Base-by-base conservation (phyloP, 1,139 yeast genomes). In the Suhomyces guaymorum region DNA sequence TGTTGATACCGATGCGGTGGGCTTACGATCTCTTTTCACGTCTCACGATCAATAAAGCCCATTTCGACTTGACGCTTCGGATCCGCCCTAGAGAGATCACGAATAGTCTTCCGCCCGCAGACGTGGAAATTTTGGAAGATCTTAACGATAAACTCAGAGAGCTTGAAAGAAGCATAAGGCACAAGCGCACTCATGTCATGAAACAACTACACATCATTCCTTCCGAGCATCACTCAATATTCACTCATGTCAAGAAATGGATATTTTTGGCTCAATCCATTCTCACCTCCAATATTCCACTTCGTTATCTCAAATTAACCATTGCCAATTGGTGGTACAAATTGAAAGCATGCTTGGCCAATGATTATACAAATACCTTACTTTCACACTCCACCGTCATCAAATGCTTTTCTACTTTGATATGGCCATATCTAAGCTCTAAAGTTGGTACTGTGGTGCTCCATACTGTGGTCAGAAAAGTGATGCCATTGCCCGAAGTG, bases 371-470 rank as follows among this genome's bases (percentile, higher is more conserved):
- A 2, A 24, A 45, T 1, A 44, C 58, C 1, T 47, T 63, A 9
- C 37, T 56, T 1, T 34, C 45, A 22, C 51, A 48, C 12, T 65
- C 70, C 11, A 44, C 51, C 5, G 50, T 64, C 2, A 43, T 68
- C 14, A 47, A 60, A 23, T 44, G 55, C 8, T 36, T 67, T 11
- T 60, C 73, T 4, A 66, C 75, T 0, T 30, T 65, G 7, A 15
- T 60, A 26, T 70, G 75, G 75, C 75, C 76, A 13, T 64, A 57
- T 37, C 16, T 63, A 9, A 57, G 71, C 9, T 57, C 71, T 0
- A 63, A 64, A 35, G 32, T 66, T 2, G 73, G 74, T 0, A 35
- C 37, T 10, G 21, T 59, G 1, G 38, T 67, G 3, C 50, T 35
- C 27, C 44, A 46, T 1, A 18, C 44, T 4, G 19, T 58, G 6